Evolutionary conservation across 768 basidiomycete species (phyloP), one percentile per base, ranked within the genome.

Genomic region (Russula griseocarnosa): DNA sequence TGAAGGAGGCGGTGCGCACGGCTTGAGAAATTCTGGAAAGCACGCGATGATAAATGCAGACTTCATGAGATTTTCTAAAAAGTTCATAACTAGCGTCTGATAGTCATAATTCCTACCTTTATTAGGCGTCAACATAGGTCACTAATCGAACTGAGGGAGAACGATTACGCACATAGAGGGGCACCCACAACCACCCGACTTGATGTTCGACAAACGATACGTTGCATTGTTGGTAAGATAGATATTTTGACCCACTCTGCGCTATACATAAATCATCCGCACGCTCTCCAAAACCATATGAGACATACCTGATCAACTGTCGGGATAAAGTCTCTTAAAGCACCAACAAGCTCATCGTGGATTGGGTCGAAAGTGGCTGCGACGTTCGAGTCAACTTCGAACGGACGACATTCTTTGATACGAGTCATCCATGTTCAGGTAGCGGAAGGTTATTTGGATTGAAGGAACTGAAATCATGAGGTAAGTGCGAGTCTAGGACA

Each of bases 71-170:
- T 77, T 73, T 18, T 71, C 64, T 5, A 79, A 71, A 60, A 76
- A 80, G 40, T 70, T 62, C 18, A 76, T 70, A 54, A 73, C 75
- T 22, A 80, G 66, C 6, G 70, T 68, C 26, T 74, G 71, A 61
- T 78, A 83, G 36, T 77, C 79, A 7, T 69, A 68, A 62, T 82
- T 68, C 0, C 76, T 70, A 67, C 82, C 82, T 47, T 47, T 83
- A 53, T 4, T 22, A 22, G 13, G 11, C 18, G 22, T 52, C 46
- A 46, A 22, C 24, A 34, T 16, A 14, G 13, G 18, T 44, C 3
- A 16, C 8, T 47, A 54, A 32, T 24, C 36, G 40, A 51, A 42
- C 20, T 9, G 9, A 42, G n/a, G n/a, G 9, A 40, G 14, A 14
- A 42, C n/a, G 14, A 28, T 50, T n/a, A n/a, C 55, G 26, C 38